Conservation (phyloP, 2,329 filamentous ascomycete genomes). For the Thielaviopsis cerberus region DNA sequence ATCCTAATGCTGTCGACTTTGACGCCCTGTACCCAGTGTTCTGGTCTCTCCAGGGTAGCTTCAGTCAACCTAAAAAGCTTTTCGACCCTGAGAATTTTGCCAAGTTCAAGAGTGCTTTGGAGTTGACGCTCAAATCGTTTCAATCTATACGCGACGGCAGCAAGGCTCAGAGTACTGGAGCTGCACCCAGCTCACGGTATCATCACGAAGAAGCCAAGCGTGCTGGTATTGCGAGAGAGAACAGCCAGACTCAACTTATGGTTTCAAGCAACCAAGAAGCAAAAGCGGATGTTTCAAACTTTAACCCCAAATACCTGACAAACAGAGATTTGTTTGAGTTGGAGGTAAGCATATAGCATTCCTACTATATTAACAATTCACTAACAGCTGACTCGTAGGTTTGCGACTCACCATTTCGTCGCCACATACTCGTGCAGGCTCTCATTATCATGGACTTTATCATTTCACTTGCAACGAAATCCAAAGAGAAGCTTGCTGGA, state of each 20-base stretch:
- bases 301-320: constrained; percentile 98
- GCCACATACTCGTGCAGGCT: constrained; percentile 86
- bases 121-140: constrained; percentile 42
- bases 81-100: constrained; percentile 55
- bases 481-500: constrained; percentile 60
- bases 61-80: constrained; percentile 71
- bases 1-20: constrained; percentile 25
- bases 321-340: constrained; percentile 89
- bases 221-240: background rate
- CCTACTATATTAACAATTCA: background rate
- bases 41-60: constrained; percentile 81
- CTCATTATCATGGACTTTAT: constrained; percentile 91
- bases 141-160: constrained; percentile 31
- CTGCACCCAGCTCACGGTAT: background rate
- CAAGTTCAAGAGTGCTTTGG: constrained; percentile 65
- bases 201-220: background rate
- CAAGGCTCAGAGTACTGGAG: constrained; percentile 16
- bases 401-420: constrained; percentile 80
- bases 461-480: constrained; percentile 65
- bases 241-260: background rate
- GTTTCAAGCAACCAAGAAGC: background rate
- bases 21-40: constrained; percentile 75
- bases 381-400: constrained; percentile 36
- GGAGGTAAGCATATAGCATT: constrained; percentile 38
- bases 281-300: constrained; percentile 21